Conservation (phyloP, 2,329 filamentous ascomycete genomes). For the Graphilbum sp. region DNA sequence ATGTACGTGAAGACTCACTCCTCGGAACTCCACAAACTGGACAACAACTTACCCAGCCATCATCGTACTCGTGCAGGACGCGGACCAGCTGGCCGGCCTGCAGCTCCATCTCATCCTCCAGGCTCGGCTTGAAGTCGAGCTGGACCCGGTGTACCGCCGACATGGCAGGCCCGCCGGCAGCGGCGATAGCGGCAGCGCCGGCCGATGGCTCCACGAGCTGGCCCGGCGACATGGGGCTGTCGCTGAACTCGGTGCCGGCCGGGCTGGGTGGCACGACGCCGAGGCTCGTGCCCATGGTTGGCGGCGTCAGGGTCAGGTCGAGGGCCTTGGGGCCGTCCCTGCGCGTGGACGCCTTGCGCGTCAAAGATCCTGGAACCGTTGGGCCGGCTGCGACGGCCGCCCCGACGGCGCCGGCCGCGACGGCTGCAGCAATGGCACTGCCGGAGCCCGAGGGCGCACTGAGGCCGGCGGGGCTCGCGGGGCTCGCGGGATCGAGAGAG, state of each 20-base stretch:
- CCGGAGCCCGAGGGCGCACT: too few species aligned
- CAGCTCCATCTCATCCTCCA: conserved; percentile 82
- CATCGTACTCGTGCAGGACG: conserved; percentile 89
- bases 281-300: conserved; percentile 12
- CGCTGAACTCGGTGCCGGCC: conserved; percentile 43
- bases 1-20: neutral
- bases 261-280: conserved; percentile 36
- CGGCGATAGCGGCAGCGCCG: conserved; percentile 43
- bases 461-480: too few species aligned
- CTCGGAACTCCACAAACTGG: neutral
- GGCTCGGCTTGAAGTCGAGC: conserved; percentile 81
- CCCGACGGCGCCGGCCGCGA: conserved; percentile 14
- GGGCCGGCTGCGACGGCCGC: conserved; percentile 22
- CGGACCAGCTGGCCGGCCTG: conserved; percentile 70
- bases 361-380: conserved; percentile 23
- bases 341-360: conserved; percentile 40
- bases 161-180: conserved; percentile 40
- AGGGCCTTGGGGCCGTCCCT: conserved; percentile 30
- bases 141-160: conserved; percentile 77
- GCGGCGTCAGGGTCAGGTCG: conserved; percentile 33
- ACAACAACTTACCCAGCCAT: conserved; percentile 69
- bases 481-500: too few species aligned
- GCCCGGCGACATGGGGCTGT: conserved; percentile 34
- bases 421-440: neutral
- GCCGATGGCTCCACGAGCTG: conserved; percentile 27